Conservation (phyloP, 2,329 filamentous ascomycete genomes). For the Torrubiella hemipterigena region DNA sequence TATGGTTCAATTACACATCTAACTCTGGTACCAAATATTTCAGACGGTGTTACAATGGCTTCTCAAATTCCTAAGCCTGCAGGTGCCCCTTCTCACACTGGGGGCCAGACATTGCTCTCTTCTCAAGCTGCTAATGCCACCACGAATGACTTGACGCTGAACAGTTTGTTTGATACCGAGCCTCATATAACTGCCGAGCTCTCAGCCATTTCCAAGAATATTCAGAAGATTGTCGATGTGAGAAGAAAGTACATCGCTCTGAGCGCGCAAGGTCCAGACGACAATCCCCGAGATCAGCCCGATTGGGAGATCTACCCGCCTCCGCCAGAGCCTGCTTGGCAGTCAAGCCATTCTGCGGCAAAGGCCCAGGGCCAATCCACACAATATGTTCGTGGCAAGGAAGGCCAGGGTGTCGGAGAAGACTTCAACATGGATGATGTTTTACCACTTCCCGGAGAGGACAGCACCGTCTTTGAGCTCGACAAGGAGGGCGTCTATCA, state of each 20-base stretch:
- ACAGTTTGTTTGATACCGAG: constrained; percentile 59
- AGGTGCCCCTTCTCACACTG: too few species aligned
- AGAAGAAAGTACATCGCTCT: constrained; percentile 80
- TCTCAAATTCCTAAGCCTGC: too few species aligned
- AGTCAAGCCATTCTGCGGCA: constrained; percentile 13
- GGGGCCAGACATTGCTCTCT: too few species aligned
- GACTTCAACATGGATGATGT: constrained; percentile 79
- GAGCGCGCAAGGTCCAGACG: constrained; percentile 67
- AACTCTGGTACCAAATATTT: not conserved
- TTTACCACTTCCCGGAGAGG: constrained; percentile 58
- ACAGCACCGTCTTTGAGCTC: constrained; percentile 63
- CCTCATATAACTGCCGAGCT: constrained; percentile 75
- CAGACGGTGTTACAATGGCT: too few species aligned
- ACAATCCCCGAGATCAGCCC: constrained; percentile 79
- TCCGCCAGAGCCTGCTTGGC: constrained; percentile 84
- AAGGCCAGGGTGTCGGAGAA: constrained; percentile 80
- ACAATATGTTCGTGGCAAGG: constrained; percentile 54
- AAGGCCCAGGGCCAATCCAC: constrained; percentile 29
- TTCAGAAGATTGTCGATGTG: constrained; percentile 79
- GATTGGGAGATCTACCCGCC: constrained; percentile 84
- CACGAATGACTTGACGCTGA: too few species aligned
- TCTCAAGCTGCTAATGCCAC: not conserved
- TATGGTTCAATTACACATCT: constrained; percentile 25
- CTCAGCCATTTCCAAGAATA: constrained; percentile 75
- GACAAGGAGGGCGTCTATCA: constrained; percentile 86